A percentile compares a stretch with the other conserved stretches of the same genome.
These are phyloP conservation scores for Hymenoscyphus infarciens DNA, from an alignment of 2,329 filamentous ascomycete species.

Conservation along the genomic window DNA sequence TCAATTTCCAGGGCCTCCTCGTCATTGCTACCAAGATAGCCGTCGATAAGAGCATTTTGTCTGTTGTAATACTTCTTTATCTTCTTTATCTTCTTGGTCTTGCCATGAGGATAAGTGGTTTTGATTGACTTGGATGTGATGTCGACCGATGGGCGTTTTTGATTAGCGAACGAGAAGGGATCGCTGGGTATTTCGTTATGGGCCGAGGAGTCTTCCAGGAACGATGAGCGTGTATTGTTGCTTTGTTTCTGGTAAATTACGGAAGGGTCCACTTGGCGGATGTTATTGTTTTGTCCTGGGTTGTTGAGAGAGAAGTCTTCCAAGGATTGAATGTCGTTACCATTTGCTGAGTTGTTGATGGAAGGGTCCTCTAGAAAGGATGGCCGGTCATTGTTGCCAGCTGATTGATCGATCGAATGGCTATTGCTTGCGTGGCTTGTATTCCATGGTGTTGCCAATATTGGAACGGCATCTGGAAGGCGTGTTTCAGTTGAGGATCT, in stretches of 20 bases:
- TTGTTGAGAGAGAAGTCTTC: background rate
- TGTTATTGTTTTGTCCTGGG: background rate
- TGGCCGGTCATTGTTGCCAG: background rate
- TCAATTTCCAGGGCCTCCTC: slow-evolving; percentile 51
- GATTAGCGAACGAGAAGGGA: slow-evolving; percentile 35
- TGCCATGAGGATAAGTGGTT: slow-evolving; percentile 44
- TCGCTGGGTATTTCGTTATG: slow-evolving; percentile 22
- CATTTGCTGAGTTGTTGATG: background rate
- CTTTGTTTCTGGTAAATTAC: background rate
- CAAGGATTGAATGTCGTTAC: background rate
- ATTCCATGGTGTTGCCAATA: background rate
- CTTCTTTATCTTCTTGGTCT: slow-evolving; percentile 43
- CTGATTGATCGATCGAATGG: background rate
- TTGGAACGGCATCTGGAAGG: no score
- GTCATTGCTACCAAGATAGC: slow-evolving; percentile 52
- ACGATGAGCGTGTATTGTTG: background rate
- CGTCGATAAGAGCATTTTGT: slow-evolving; percentile 48
- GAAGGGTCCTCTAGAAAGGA: background rate
- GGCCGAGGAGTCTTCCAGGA: background rate
- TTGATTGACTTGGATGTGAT: slow-evolving; percentile 45
- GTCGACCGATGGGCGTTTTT: slow-evolving; percentile 32
- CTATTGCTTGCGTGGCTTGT: background rate
- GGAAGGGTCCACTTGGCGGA: no score
- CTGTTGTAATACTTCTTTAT: slow-evolving; percentile 46
- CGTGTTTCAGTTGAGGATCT: no score